phyloP scores from a whole-genome alignment of 1,139 yeast genomes.

The Yamadazyma taylorii region DNA sequence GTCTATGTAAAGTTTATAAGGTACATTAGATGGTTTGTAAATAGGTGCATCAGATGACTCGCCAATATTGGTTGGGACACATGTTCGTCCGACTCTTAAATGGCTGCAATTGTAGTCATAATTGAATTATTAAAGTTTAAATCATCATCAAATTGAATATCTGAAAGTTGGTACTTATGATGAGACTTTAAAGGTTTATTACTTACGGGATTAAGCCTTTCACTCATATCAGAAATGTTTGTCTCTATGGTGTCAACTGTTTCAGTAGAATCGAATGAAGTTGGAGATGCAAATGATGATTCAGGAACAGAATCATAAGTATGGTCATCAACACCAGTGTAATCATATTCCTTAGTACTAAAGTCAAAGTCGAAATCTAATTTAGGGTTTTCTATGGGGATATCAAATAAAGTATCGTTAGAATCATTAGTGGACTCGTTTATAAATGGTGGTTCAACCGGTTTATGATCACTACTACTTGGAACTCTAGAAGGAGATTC shows the following conservation, averaged over 20 bases:
- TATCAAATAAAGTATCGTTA: conserved; percentile 19
- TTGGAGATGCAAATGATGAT: conserved; percentile 6
- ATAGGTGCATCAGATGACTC: too few relatives aligned
- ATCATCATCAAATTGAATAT: conserved; percentile 12
- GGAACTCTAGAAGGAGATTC: not conserved
- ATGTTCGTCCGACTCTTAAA: too few relatives aligned
- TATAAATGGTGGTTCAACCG: not conserved
- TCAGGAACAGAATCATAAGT: too few relatives aligned
- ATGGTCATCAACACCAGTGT: too few relatives aligned
- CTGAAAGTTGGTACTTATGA: conserved; percentile 12
- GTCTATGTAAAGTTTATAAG: too few relatives aligned
- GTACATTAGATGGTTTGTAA: too few relatives aligned
- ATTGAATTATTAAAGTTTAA: conserved; percentile 8
- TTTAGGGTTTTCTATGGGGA: conserved; percentile 11
- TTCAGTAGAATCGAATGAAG: conserved; percentile 10
- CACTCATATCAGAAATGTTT: conserved; percentile 1
- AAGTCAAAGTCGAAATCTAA: conserved; percentile 10
- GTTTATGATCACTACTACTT: not conserved
- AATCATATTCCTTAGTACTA: not conserved
- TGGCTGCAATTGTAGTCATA: conserved; percentile 1
- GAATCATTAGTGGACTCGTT: conserved; percentile 15
- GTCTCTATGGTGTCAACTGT: conserved; percentile 11
- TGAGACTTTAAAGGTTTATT: conserved; percentile 4
- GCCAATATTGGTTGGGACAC: too few relatives aligned
- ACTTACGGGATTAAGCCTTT: conserved; percentile 8